Conservation (phyloP, 2,329 filamentous ascomycete species). For the Microsporum ferrugineum region DNA sequence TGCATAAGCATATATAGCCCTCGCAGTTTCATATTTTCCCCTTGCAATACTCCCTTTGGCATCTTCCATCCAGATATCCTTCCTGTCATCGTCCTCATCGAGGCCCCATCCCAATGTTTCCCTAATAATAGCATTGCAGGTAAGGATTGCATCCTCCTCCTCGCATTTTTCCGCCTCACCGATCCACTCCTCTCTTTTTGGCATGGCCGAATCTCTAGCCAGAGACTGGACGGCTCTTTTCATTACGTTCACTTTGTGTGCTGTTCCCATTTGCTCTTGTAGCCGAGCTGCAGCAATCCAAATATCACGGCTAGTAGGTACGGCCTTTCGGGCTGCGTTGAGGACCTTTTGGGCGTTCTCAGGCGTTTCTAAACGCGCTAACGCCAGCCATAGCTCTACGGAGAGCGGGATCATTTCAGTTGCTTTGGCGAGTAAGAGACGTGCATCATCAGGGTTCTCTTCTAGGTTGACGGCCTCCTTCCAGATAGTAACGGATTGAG, state of each 20-base stretch:
- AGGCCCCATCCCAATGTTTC: conserved; percentile 88
- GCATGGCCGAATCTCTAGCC: conserved; percentile 86
- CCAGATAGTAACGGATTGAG: conserved; percentile 93
- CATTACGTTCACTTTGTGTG: conserved; percentile 78
- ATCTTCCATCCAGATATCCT: conserved; percentile 92
- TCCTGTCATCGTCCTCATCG: conserved; percentile 92
- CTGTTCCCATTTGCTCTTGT: conserved; percentile 78
- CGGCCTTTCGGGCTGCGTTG: conserved; percentile 86
- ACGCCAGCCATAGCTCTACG: conserved; percentile 86
- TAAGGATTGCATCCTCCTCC: conserved; percentile 74
- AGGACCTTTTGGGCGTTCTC: conserved; percentile 91
- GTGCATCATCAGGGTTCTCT: conserved; percentile 77
- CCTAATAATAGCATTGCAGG: conserved; percentile 78
- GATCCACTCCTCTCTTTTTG: conserved; percentile 96
- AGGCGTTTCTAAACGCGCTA: conserved; percentile 77
- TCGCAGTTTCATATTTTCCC: conserved; percentile 76
- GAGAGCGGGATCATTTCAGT: conserved; percentile 90
- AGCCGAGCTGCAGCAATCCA: conserved; percentile 91
- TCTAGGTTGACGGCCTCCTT: conserved; percentile 94
- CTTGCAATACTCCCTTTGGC: conserved; percentile 69
- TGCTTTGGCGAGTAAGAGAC: conserved; percentile 80
- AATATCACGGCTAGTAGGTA: conserved; percentile 86
- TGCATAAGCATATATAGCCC: conserved; percentile 87
- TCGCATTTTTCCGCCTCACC: conserved; percentile 89
- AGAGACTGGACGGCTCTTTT: conserved; percentile 82